Conservation (phyloP, 2,329 filamentous ascomycete species). For the Cladophialophora psammophila region DNA sequence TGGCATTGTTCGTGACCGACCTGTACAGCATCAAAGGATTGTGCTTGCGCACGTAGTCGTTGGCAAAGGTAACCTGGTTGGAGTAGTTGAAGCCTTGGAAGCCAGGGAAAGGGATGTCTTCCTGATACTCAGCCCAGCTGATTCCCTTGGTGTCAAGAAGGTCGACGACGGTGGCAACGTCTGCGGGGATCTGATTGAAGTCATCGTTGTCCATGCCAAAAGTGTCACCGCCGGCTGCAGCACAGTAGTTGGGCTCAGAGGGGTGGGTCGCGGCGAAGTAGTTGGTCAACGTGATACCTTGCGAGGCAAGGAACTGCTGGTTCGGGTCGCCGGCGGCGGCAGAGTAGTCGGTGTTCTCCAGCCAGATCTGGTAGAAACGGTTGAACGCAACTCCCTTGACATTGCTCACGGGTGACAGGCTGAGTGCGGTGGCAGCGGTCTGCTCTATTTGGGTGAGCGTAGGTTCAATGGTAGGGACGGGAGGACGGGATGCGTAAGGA, state of each 20-base stretch:
- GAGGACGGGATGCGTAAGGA: conserved; percentile 22
- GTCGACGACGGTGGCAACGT: conserved; percentile 73
- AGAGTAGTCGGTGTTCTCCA: conserved; percentile 77
- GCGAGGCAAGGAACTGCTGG: conserved; percentile 59
- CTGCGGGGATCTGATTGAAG: conserved; percentile 64
- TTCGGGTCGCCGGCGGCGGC: conserved; percentile 66
- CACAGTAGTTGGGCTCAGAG: conserved; percentile 78
- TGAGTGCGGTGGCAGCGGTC: conserved; percentile 63
- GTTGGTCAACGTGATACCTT: conserved; percentile 68
- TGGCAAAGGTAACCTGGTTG: conserved; percentile 70
- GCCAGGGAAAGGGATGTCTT: conserved; percentile 77
- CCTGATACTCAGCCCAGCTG: conserved; percentile 76
- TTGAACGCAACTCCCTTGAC: conserved; percentile 77
- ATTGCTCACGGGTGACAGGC: conserved; percentile 66
- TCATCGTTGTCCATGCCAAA: conserved; percentile 75
- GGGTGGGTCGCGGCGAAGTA: conserved; percentile 73
- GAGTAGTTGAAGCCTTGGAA: conserved; percentile 70
- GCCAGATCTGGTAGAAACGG: conserved; percentile 75
- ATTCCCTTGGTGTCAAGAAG: conserved; percentile 70
- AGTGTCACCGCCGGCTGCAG: conserved; percentile 72
- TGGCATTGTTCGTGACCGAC: conserved; percentile 64
- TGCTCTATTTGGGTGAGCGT: conserved; percentile 41
- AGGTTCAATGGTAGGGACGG: conserved; percentile 29
- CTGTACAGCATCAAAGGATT: conserved; percentile 73
- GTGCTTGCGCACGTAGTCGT: conserved; percentile 85